Percentiles rank a stretch among this genome's conserved stretches.
These are phyloP conservation scores for Spencermartinsiella europaea DNA, from an alignment of 805 yeast genomes.

Conservation along the genomic window DNA sequence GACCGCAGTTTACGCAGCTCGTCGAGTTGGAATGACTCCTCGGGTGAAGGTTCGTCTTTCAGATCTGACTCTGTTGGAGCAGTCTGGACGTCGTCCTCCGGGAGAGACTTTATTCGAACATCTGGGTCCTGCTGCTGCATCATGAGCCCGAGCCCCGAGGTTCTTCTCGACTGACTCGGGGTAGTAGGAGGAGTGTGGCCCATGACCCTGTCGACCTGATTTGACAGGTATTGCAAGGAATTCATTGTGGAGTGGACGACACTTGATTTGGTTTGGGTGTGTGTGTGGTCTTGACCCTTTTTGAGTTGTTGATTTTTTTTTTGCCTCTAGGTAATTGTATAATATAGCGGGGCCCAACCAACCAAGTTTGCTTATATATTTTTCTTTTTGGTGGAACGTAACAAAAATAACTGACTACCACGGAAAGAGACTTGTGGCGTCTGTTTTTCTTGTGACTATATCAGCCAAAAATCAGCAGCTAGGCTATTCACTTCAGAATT, in stretches of 20 bases:
- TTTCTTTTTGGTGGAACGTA: too few species aligned
- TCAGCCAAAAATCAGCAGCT: too few species aligned
- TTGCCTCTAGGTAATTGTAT: too few species aligned
- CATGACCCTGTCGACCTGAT: constrained; percentile 25
- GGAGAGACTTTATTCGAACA: not conserved
- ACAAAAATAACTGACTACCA: too few species aligned
- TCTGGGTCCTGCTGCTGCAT: not conserved
- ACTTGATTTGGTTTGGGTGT: not conserved
- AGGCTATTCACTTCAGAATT: too few species aligned
- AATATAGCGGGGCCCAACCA: too few species aligned
- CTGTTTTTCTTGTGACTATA: too few species aligned
- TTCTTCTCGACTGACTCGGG: constrained; percentile 4
- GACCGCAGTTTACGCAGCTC: not conserved
- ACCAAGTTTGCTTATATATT: too few species aligned
- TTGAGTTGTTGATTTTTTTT: not conserved
- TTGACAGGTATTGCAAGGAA: constrained; percentile 26
- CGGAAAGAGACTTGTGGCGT: too few species aligned
- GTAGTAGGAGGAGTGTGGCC: constrained; percentile 16
- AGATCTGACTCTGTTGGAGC: not conserved
- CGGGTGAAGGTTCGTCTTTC: not conserved
- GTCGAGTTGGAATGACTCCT: too few species aligned
- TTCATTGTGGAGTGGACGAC: constrained; percentile 16
- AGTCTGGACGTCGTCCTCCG: not conserved
- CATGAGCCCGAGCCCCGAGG: constrained; percentile 1
- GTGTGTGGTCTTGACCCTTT: not conserved